These are phyloP conservation scores for Xylaria flabelliformis DNA, from an alignment of 495 filamentous ascomycete genomes.

Conservation along the genomic window DNA sequence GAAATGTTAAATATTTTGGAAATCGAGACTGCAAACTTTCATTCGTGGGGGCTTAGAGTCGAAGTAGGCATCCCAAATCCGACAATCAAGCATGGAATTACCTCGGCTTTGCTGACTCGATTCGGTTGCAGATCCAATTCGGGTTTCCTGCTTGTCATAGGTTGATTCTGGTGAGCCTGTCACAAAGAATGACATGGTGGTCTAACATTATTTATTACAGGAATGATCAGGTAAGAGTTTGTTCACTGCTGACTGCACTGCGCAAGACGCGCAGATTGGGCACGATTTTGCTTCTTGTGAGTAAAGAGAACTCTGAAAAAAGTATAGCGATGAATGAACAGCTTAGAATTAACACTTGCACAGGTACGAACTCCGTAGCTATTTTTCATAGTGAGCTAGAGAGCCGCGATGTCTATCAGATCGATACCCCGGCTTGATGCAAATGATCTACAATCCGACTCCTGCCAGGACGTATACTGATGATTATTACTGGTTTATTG, in stretches of 20 bases:
- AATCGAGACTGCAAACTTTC: constrained; percentile 6
- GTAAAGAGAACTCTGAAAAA: not conserved
- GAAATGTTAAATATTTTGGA: constrained; percentile 1
- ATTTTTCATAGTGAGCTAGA: not conserved
- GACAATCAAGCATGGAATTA: not conserved
- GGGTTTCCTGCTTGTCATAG: constrained; percentile 9
- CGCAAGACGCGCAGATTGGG: constrained; percentile 33
- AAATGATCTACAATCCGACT: too few relatives aligned
- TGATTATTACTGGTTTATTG: not conserved
- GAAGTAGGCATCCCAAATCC: not conserved
- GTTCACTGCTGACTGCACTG: constrained; percentile 45
- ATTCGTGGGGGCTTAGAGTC: constrained; percentile 2
- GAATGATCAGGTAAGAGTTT: constrained; percentile 48
- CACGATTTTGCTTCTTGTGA: constrained; percentile 40
- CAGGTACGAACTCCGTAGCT: constrained; percentile 6
- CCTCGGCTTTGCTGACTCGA: not conserved
- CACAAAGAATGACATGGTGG: not conserved
- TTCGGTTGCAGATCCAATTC: not conserved
- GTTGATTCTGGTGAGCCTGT: not conserved
- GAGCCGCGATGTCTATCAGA: constrained; percentile 1
- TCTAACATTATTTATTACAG: constrained; percentile 51
- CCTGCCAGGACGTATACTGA: too few relatives aligned
- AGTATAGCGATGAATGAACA: too few relatives aligned
- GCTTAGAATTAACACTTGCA: not conserved
- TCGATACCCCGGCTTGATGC: constrained; percentile 19